Percentiles rank a stretch among this genome's conserved stretches.
Evolutionary conservation across 2,329 filamentous ascomycete genomes (phyloP).

Genomic region (Microthyrium microscopicum): DNA sequence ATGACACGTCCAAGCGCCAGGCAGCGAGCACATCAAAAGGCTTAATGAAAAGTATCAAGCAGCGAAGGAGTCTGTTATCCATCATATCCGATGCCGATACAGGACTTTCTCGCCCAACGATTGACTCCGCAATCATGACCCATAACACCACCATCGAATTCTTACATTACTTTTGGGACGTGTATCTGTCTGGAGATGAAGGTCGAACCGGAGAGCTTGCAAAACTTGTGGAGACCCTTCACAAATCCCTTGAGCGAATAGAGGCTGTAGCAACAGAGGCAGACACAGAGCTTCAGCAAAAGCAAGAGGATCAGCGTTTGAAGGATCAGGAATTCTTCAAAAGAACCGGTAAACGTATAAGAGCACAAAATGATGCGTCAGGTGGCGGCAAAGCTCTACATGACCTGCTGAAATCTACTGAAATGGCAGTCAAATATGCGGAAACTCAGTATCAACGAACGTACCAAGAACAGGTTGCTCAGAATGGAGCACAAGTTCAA

Average conservation of each 20-base stretch:
- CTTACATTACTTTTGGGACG: slow-evolving; percentile 90
- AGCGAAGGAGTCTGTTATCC: slow-evolving; percentile 32
- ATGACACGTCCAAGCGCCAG: slow-evolving; percentile 38
- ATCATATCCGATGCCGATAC: slow-evolving; percentile 13
- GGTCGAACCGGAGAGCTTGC: slow-evolving; percentile 66
- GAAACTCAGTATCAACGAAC: slow-evolving; percentile 54
- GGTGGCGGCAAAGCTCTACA: slow-evolving; percentile 64
- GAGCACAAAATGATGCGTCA: slow-evolving; percentile 50
- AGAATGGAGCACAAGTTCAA: no score
- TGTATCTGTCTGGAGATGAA: slow-evolving; percentile 76
- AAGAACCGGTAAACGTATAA: slow-evolving; percentile 58
- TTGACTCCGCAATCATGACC: slow-evolving; percentile 52
- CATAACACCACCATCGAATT: slow-evolving; percentile 93
- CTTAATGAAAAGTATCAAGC: slow-evolving; percentile 47
- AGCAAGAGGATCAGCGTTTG: slow-evolving; percentile 48
- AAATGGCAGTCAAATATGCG: slow-evolving; percentile 54
- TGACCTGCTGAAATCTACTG: slow-evolving; percentile 58
- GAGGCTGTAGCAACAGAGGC: slow-evolving; percentile 65
- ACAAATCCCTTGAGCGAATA: slow-evolving; percentile 61
- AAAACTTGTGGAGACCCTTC: slow-evolving; percentile 67
- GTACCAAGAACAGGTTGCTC: slow-evolving; percentile 47
- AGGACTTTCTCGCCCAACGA: slow-evolving; percentile 28
- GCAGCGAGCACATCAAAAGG: slow-evolving; percentile 44
- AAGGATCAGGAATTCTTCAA: slow-evolving; percentile 56
- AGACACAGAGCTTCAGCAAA: slow-evolving; percentile 52